Conservation (phyloP, 2,329 filamentous ascomycete species). For the Fusarium papillatum region DNA sequence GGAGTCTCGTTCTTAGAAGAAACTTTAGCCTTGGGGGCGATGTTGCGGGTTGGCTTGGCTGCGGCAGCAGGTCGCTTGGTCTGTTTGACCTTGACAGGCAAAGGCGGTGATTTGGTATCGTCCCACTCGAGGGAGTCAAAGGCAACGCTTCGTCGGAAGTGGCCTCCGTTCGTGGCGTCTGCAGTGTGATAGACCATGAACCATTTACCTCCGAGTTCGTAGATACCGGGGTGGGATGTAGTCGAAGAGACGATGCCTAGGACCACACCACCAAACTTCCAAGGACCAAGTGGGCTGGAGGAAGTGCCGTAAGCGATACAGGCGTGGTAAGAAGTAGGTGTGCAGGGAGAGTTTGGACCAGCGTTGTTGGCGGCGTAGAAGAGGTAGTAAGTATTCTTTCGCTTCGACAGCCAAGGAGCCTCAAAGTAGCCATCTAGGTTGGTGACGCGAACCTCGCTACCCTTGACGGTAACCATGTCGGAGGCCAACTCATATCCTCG, state of each 20-base stretch:
- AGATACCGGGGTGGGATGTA: slow-evolving; percentile 52
- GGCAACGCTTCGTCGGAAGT: slow-evolving; percentile 53
- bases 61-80: slow-evolving; percentile 42
- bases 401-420: slow-evolving; percentile 55
- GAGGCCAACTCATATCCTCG: slow-evolving; percentile 49
- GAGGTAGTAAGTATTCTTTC: slow-evolving; percentile 53
- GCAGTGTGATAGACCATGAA: slow-evolving; percentile 53
- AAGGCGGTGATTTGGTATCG: slow-evolving; percentile 43
- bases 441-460: slow-evolving; percentile 36
- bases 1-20: slow-evolving; percentile 45
- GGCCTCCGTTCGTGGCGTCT: slow-evolving; percentile 49
- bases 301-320: slow-evolving; percentile 54
- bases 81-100: slow-evolving; percentile 47
- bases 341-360: slow-evolving; percentile 51
- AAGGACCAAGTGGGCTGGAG: slow-evolving; percentile 50
- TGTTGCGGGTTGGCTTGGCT: slow-evolving; percentile 47
- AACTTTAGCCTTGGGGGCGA: slow-evolving; percentile 45
- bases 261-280: slow-evolving; percentile 51
- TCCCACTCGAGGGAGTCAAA: slow-evolving; percentile 51
- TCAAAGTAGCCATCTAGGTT: slow-evolving; percentile 52
- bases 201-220: slow-evolving; percentile 45
- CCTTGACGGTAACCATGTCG: slow-evolving; percentile 53
- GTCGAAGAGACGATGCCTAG: slow-evolving; percentile 53
- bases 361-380: slow-evolving; percentile 56
- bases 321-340: slow-evolving; percentile 54